Conservation (phyloP, 495 filamentous ascomycete species). For the Stereocaulon alpinum region DNA sequence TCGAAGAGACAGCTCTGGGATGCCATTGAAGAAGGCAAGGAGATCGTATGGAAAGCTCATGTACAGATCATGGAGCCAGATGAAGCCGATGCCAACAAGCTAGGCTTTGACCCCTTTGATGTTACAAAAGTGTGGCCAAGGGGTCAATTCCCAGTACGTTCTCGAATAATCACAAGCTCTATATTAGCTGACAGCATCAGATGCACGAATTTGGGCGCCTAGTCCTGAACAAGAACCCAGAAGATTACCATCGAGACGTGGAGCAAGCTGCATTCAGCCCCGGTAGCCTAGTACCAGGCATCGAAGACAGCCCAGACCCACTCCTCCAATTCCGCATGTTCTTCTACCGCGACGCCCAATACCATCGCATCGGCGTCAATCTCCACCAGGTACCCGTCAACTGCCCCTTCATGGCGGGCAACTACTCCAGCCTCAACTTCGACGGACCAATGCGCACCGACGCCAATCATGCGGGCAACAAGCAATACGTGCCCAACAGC, state of each 20-base stretch:
- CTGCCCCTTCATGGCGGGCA: conserved; percentile 39
- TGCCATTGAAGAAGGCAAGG: conserved; percentile 37
- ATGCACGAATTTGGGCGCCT: conserved; percentile 49
- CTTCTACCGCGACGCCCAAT: conserved; percentile 42
- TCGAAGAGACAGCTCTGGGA: conserved; percentile 45
- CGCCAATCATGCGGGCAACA: conserved; percentile 43
- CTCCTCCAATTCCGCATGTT: conserved; percentile 43
- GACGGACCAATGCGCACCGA: conserved; percentile 35
- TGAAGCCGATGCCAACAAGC: conserved; percentile 35
- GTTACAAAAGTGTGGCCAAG: conserved; percentile 44
- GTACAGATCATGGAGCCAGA: conserved; percentile 44
- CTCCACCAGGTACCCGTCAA: conserved; percentile 36
- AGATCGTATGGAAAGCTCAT: conserved; percentile 40
- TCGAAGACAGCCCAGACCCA: conserved; percentile 39
- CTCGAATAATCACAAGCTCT: background rate
- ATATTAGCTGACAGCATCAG: conserved; percentile 13
- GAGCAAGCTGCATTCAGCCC: conserved; percentile 44
- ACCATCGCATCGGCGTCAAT: conserved; percentile 41
- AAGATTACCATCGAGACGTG: conserved; percentile 56
- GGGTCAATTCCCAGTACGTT: conserved; percentile 27
- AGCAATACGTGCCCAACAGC: conserved; percentile 45
- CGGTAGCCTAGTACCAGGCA: conserved; percentile 40
- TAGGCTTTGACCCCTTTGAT: conserved; percentile 45
- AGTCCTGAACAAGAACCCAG: conserved; percentile 55
- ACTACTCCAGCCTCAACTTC: conserved; percentile 35